phyloP scores from a whole-genome alignment of 139 green algal species.

The Dunaliella primolecta region DNA sequence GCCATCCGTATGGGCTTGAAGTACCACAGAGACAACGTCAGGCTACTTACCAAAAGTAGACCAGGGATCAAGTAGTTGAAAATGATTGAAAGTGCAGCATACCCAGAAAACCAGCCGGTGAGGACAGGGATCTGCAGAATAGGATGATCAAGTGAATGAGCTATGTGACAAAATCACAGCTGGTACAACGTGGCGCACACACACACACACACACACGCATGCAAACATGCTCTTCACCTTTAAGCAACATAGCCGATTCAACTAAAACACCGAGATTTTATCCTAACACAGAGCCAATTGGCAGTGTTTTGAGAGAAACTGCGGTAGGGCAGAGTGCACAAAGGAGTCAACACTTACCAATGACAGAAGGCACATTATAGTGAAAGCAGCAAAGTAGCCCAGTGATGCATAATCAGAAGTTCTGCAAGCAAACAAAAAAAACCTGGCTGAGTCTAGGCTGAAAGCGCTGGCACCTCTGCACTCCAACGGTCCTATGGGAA shows the following conservation, averaged over 20 bases:
- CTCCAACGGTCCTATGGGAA: constrained; percentile 21
- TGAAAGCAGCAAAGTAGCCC: constrained; percentile 20
- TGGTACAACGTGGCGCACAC: no score
- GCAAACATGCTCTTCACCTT: background rate
- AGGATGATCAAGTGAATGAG: background rate
- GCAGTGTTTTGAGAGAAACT: no score
- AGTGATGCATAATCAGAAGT: constrained; percentile 27
- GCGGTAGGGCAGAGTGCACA: no score
- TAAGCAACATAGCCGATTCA: background rate
- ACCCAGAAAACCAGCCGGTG: background rate
- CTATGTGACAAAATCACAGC: background rate
- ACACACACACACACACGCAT: background rate
- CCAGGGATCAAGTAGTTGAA: constrained; percentile 8
- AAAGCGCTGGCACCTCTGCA: background rate
- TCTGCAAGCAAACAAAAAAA: background rate
- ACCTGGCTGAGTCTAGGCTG: background rate
- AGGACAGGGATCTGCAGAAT: constrained; percentile 15
- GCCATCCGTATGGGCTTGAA: no score
- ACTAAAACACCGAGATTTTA: no score
- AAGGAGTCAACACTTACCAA: constrained; percentile 29
- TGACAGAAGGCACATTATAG: constrained; percentile 9
- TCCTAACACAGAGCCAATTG: no score
- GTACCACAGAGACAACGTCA: no score
- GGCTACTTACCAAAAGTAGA: constrained; percentile 1
- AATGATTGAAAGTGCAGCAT: background rate